Conservation (phyloP, 2,329 filamentous ascomycete genomes). For the Fusarium chlamydosporum region DNA sequence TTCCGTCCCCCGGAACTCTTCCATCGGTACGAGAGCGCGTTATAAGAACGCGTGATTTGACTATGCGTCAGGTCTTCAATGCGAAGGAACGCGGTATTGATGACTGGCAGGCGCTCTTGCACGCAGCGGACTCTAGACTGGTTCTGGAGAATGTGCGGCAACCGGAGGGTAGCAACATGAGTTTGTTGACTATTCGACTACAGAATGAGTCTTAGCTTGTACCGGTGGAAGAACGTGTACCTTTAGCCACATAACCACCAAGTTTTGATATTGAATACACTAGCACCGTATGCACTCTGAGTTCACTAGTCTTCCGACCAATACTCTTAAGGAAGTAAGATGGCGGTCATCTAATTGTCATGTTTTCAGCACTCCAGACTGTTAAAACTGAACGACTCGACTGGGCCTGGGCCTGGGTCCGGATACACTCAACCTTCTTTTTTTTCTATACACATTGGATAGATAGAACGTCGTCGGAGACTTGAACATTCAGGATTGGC, state of each 20-base stretch:
- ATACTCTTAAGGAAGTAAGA: not conserved
- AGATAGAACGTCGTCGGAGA: no score
- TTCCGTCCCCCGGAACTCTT: constrained; percentile 7
- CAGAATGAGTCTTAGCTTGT: not conserved
- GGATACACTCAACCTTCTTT: no score
- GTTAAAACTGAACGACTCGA: no score
- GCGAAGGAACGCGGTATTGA: constrained; percentile 8
- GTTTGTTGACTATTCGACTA: constrained; percentile 3
- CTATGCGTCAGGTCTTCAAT: constrained; percentile 21
- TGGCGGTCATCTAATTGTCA: no score
- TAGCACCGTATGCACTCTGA: no score
- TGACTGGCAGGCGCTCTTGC: constrained; percentile 17
- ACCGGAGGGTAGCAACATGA: constrained; percentile 15
- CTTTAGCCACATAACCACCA: not conserved
- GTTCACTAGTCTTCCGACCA: not conserved
- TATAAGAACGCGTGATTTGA: constrained; percentile 13
- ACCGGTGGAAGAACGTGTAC: not conserved
- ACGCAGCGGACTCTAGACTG: not conserved
- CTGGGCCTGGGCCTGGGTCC: no score
- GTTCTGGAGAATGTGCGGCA: not conserved
- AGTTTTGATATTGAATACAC: not conserved
- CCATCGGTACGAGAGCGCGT: constrained; percentile 7
- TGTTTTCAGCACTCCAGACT: no score
- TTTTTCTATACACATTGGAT: no score
- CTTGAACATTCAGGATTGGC: not conserved